These are phyloP conservation scores for Erucastrum elatum DNA, from an alignment of 345 rosid species.

Conservation along the genomic window DNA sequence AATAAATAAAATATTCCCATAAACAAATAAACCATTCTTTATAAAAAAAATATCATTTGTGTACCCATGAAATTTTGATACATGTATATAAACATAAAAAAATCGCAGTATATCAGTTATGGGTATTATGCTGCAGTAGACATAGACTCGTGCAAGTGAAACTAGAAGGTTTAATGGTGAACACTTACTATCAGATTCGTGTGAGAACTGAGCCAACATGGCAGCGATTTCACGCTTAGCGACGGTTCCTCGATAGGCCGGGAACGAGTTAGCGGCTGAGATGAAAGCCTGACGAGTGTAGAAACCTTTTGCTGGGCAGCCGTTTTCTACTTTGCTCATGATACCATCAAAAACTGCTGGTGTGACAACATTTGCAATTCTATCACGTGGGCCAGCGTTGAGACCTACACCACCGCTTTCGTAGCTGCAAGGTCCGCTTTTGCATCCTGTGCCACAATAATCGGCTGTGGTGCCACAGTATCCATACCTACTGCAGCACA, in stretches of 20 bases:
- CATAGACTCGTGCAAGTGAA: not conserved
- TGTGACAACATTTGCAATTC: conserved; percentile 47
- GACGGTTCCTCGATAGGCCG: conserved; percentile 42
- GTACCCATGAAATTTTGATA: not conserved
- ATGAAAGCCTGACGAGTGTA: conserved; percentile 47
- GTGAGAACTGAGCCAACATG: conserved; percentile 53
- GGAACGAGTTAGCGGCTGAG: conserved; percentile 30
- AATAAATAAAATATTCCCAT: not conserved
- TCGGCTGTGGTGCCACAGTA: conserved; percentile 36
- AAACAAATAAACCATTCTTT: not conserved
- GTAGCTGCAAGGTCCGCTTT: conserved; percentile 34
- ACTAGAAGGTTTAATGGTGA: not conserved
- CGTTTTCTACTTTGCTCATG: conserved; percentile 34
- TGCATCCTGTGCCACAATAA: conserved; percentile 39
- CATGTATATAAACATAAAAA: too few relatives aligned
- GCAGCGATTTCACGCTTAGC: conserved; percentile 58
- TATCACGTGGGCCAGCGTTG: conserved; percentile 29
- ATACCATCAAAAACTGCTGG: conserved; percentile 47
- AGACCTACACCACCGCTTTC: conserved; percentile 19
- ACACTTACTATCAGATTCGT: conserved; percentile 54
- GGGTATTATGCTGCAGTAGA: not conserved
- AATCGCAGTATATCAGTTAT: not conserved
- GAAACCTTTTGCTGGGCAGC: conserved; percentile 54
- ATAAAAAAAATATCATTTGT: not conserved
- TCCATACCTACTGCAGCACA: conserved; percentile 42